Base-by-base conservation (phyloP, 352 stramenopile genomes). In the Globisporangium polare region DNA sequence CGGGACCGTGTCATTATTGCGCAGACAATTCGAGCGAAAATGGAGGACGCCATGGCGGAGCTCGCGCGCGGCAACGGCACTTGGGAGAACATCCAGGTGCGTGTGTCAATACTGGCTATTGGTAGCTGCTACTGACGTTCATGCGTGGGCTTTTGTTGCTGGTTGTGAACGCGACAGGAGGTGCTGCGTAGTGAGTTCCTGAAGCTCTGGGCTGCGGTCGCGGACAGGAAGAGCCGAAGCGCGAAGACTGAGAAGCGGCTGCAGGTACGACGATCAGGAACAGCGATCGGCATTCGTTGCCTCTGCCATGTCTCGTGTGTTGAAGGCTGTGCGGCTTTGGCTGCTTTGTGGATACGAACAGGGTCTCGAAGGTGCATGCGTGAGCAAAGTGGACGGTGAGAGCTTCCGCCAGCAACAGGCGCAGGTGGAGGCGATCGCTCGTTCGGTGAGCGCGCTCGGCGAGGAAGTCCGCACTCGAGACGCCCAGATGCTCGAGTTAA, bases 11-110 rank as follows among this genome's bases (percentile, higher is more conserved):
- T 26, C 27, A 54, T 31, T 24, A 24, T 20, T 45, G 39, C 5
- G 18, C 39, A 42, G 9, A 33, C 13, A 18, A 46, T n/a, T 6
- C 10, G 26, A 57, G n/a, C 4, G 41, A 27, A 24, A 24, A 46
- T 31, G 43, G 27, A 33, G 10, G 20, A 43, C 18, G 72, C 79
- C 18, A 45, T 76, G 22, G 47, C 12, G 3, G 75, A 77, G 45
- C 68, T 89, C 18, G 66, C 74, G 64, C 71, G 61, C 13, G 80
- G 80, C 22, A 67, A 85, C 61, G 80, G 80, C 65, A 52, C 61
- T 26, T 89, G 77, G 80, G 80, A 89, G 53, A 89, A 88, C 58
- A 88, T 89, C 56, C 77, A 87, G 71, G 79, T 85, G 46, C 9
- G 33, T 26, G 3, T 2, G n/a, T 26, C 50, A 41, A 42, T 39